A percentile compares a stretch with the other conserved stretches of the same genome.
Evolutionary conservation across 1,139 yeast species (phyloP).

Genomic region (Suhomyces anneliseae): DNA sequence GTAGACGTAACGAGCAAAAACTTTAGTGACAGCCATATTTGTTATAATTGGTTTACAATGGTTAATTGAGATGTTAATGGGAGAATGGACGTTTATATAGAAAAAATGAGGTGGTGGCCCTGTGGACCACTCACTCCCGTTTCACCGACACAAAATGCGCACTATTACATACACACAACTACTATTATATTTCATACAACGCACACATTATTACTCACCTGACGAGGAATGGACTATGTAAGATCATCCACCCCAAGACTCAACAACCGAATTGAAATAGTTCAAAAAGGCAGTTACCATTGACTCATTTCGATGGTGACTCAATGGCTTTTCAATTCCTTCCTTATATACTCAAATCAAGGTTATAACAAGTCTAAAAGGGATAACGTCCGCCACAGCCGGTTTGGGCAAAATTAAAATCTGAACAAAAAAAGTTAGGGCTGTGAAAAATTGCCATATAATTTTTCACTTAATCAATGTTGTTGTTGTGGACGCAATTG

Average conservation of each 20-base stretch:
- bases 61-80: neutral
- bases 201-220: slow-evolving; percentile 1
- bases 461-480: neutral
- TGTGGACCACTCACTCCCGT: slow-evolving; percentile 19
- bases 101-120: slow-evolving; percentile 6
- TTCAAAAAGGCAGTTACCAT: no score
- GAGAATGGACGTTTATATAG: slow-evolving; percentile 8
- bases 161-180: neutral
- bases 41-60: slow-evolving; percentile 1
- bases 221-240: neutral
- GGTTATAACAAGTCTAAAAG: no score
- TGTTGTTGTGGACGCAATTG: neutral
- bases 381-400: no score
- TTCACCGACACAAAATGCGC: slow-evolving; percentile 10
- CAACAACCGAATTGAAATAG: neutral
- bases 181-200: no score
- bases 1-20: slow-evolving; percentile 89
- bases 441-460: slow-evolving; percentile 3
- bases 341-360: no score
- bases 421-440: no score
- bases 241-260: neutral
- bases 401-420: no score
- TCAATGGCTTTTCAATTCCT: no score
- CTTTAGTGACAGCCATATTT: slow-evolving; percentile 49
- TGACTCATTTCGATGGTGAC: no score